A percentile compares a stretch with the other conserved stretches of the same genome.
Conservation (phyloP, 2,329 filamentous ascomycete genomes). For the Didymella sp. region DNA sequence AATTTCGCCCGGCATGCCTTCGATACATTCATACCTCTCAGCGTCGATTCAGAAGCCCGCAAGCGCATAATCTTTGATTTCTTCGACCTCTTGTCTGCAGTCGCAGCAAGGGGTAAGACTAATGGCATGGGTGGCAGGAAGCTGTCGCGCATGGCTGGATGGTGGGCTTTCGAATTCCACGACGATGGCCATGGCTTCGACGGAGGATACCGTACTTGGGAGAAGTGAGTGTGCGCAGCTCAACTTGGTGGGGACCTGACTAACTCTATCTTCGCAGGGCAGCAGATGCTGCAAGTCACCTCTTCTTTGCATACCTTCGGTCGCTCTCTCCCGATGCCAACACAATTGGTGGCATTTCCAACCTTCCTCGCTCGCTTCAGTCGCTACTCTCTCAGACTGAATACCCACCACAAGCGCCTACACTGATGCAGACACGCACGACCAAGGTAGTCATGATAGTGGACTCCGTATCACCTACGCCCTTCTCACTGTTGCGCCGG, state of each 20-base stretch:
- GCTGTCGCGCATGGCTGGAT: slow-evolving; percentile 91
- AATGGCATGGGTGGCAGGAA: slow-evolving; percentile 95
- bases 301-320: slow-evolving; percentile 97
- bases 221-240: slow-evolving; percentile 62
- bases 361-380: slow-evolving; percentile 88
- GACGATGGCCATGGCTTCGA: slow-evolving; percentile 93
- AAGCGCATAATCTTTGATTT: slow-evolving; percentile 94
- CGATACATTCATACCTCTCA: slow-evolving; percentile 93
- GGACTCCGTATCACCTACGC: slow-evolving; percentile 90
- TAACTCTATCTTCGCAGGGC: slow-evolving; percentile 65
- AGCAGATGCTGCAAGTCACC: slow-evolving; percentile 92
- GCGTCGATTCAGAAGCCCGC: slow-evolving; percentile 84
- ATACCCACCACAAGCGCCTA: slow-evolving; percentile 83
- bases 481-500: slow-evolving; percentile 86
- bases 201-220: slow-evolving; percentile 89
- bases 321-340: slow-evolving; percentile 82
- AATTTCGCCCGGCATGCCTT: slow-evolving; percentile 92
- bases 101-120: slow-evolving; percentile 89
- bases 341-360: slow-evolving; percentile 77
- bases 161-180: slow-evolving; percentile 96
- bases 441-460: slow-evolving; percentile 97
- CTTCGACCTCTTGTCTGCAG: slow-evolving; percentile 88
- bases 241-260: background rate
- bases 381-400: slow-evolving; percentile 90
- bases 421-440: slow-evolving; percentile 78